Conservation (phyloP, 164 flowering plant species). For the Kingdonia uniflora region DNA sequence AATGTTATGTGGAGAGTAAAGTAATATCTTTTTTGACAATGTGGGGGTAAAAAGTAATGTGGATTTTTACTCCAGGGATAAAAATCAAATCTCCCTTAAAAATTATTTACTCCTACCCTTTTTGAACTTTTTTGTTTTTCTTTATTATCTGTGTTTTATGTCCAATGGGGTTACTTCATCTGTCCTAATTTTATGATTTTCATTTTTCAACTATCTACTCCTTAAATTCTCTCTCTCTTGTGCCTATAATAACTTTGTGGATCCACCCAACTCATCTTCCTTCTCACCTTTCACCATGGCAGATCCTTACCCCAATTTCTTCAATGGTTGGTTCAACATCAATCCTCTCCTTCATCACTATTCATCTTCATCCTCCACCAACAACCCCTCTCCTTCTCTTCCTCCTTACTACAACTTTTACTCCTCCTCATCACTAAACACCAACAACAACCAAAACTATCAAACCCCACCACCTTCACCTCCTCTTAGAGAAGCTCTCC, state of each 20-base stretch:
- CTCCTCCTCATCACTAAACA: conserved; percentile 6
- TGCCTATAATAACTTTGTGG: conserved; percentile 16
- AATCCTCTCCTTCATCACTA: conserved; percentile 18
- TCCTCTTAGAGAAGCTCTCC: conserved; percentile 77
- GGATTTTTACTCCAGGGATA: too few species aligned
- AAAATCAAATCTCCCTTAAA: too few species aligned
- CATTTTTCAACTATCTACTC: conserved; percentile 2
- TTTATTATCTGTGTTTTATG: conserved; percentile 4
- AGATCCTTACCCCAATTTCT: conserved; percentile 56
- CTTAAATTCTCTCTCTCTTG: conserved; percentile 13
- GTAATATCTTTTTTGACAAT: too few species aligned
- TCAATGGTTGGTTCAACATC: conserved; percentile 37
- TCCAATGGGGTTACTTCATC: background rate
- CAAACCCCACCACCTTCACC: conserved; percentile 51
- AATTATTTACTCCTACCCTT: too few species aligned
- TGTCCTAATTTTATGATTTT: conserved; percentile 4
- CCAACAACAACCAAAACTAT: conserved; percentile 11
- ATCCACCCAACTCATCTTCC: conserved; percentile 12
- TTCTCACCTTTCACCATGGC: conserved; percentile 33
- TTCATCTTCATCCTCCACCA: conserved; percentile 18
- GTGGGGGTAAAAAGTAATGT: too few species aligned
- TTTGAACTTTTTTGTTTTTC: background rate
- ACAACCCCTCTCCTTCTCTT: conserved; percentile 16
- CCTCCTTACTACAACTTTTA: conserved; percentile 19
- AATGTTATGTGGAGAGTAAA: too few species aligned